Conservation (phyloP, 1,139 yeast genomes). For the Yamadazyma dushanensis region DNA sequence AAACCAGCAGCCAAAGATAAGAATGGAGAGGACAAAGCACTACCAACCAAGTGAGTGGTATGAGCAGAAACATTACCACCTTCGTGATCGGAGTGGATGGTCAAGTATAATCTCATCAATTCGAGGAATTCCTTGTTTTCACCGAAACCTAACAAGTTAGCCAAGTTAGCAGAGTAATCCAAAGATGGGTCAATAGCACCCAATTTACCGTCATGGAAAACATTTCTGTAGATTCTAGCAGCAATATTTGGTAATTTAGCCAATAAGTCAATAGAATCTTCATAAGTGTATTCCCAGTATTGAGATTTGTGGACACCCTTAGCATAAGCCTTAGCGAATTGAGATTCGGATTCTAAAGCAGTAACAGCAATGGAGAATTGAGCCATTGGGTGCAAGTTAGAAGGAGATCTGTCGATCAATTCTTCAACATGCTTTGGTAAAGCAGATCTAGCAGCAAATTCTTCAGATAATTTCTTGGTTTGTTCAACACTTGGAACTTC, state of each 20-base stretch:
- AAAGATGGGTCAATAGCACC: conserved; percentile 69
- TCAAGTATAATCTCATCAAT: conserved; percentile 88
- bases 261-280: conserved; percentile 83
- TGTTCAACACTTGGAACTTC: conserved; percentile 80
- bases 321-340: conserved; percentile 89
- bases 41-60: conserved; percentile 95
- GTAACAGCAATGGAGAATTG: conserved; percentile 92
- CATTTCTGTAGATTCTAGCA: conserved; percentile 90
- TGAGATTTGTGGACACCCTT: conserved; percentile 82
- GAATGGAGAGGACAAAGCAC: conserved; percentile 92
- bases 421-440: conserved; percentile 86
- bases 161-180: conserved; percentile 92
- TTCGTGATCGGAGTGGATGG: conserved; percentile 97
- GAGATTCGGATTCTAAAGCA: conserved; percentile 87
- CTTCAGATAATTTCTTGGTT: conserved; percentile 72
- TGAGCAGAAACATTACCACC: conserved; percentile 99
- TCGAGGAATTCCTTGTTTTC: conserved; percentile 79
- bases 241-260: conserved; percentile 93
- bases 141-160: conserved; percentile 81
- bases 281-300: conserved; percentile 92
- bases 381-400: conserved; percentile 95
- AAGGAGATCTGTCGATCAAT: conserved; percentile 79
- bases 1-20: conserved; percentile 92
- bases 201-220: conserved; percentile 82
- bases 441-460: conserved; percentile 81